Evolutionary conservation across 495 filamentous ascomycete species (phyloP).

Genomic region (Trichoderma parareesei): DNA sequence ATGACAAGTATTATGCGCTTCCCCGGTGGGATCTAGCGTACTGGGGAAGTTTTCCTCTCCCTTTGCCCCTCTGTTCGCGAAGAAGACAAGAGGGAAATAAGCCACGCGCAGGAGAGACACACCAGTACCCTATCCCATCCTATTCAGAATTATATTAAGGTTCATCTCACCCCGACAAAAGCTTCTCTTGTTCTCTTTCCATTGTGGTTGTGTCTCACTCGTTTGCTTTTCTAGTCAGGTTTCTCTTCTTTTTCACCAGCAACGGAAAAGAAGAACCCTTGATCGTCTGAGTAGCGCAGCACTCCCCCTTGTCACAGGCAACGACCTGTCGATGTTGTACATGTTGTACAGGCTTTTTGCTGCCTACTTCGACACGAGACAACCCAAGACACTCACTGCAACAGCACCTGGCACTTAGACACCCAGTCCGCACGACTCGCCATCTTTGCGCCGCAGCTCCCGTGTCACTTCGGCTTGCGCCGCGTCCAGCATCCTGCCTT

Average conservation of each 20-base stretch:
- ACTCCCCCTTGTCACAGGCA: background rate
- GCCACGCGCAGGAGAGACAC: background rate
- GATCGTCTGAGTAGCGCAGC: background rate
- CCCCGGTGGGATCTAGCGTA: slow-evolving; percentile 6
- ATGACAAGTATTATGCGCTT: background rate
- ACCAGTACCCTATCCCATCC: background rate
- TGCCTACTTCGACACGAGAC: background rate
- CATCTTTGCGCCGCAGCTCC: background rate
- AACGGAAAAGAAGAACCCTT: background rate
- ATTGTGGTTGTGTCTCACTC: background rate
- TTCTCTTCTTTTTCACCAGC: background rate
- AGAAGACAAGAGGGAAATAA: background rate
- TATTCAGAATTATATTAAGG: slow-evolving; percentile 6
- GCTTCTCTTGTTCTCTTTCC: background rate
- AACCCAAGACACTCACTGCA: background rate
- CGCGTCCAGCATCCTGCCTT: background rate
- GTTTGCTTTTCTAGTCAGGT: background rate
- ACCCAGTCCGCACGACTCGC: background rate
- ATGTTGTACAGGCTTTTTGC: background rate
- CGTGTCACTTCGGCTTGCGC: background rate
- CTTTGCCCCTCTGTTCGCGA: slow-evolving; percentile 5
- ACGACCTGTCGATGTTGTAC: slow-evolving; percentile 3
- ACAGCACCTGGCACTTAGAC: background rate
- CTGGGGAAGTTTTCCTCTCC: background rate
- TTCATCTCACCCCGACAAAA: slow-evolving; percentile 6